A percentile compares a stretch with the other conserved stretches of the same genome.
phyloP scores from a whole-genome alignment of 495 filamentous ascomycete species.

The Hyaloscypha finlandica region DNA sequence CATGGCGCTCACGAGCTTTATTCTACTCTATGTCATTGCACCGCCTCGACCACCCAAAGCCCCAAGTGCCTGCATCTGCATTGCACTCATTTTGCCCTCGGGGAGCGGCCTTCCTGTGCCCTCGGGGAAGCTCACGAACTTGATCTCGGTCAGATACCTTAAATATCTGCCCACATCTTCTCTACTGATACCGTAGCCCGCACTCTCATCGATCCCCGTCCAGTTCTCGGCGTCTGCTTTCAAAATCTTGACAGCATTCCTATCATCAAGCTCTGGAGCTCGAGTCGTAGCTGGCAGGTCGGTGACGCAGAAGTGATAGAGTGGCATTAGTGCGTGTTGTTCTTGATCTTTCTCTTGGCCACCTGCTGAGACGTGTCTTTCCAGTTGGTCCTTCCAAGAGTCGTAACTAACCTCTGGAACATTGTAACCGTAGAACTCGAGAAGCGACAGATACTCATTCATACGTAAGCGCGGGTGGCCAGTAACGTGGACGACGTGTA shows the following conservation, averaged over 20 bases:
- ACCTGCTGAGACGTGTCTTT: constrained; percentile 57
- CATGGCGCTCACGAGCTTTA: background rate
- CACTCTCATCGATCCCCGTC: constrained; percentile 62
- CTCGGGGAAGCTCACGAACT: constrained; percentile 63
- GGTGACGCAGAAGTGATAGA: constrained; percentile 77
- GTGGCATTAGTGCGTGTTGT: constrained; percentile 73
- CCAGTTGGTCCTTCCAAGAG: constrained; percentile 49
- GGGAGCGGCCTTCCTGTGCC: constrained; percentile 35
- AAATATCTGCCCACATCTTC: constrained; percentile 72
- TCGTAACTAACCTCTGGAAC: constrained; percentile 66
- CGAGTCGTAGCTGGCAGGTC: constrained; percentile 75
- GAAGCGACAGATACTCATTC: constrained; percentile 69
- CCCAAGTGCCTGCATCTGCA: background rate
- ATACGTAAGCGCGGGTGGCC: constrained; percentile 77
- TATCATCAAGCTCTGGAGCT: constrained; percentile 77
- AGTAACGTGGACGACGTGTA: constrained; percentile 67
- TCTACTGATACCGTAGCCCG: constrained; percentile 60
- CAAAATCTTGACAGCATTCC: constrained; percentile 64
- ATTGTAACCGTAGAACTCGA: constrained; percentile 77
- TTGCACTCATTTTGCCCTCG: background rate
- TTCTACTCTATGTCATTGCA: background rate
- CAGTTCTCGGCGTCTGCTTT: constrained; percentile 56
- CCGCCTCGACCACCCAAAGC: background rate
- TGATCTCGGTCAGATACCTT: constrained; percentile 66
- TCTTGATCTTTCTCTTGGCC: constrained; percentile 44